Evolutionary conservation across 1,284 basidiomycete species (phyloP).

Genomic region (Xerocomus cyaneibrunnescens): DNA sequence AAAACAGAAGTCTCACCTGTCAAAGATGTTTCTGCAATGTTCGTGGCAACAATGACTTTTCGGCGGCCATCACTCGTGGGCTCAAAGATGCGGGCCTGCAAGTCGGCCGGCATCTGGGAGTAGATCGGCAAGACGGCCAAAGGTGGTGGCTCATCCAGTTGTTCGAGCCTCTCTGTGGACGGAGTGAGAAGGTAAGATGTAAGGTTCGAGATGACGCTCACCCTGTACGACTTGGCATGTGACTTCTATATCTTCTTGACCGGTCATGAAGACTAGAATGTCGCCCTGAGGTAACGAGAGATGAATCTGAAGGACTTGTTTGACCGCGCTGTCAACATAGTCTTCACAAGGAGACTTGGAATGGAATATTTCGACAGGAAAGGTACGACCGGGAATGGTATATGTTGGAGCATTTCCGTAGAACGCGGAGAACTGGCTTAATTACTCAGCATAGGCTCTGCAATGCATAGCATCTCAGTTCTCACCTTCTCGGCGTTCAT

Average conservation of each 20-base stretch:
- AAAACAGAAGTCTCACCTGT: conserved; percentile 56
- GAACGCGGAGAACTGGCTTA: conserved; percentile 83
- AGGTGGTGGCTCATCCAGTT: conserved; percentile 87
- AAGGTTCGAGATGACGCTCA: conserved; percentile 34
- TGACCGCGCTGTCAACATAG: conserved; percentile 97
- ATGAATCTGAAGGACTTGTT: conserved; percentile 97
- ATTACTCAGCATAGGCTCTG: neutral
- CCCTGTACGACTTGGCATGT: conserved; percentile 91
- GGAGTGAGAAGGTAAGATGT: conserved; percentile 9
- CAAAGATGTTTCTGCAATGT: conserved; percentile 98
- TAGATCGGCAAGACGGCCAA: conserved; percentile 95
- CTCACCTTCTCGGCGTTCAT: conserved; percentile 97
- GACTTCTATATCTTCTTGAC: conserved; percentile 98
- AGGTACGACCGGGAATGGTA: conserved; percentile 97
- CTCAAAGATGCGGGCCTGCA: conserved; percentile 98
- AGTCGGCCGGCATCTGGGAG: conserved; percentile 98
- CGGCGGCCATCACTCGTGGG: conserved; percentile 91
- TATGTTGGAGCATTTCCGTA: conserved; percentile 95
- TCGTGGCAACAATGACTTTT: conserved; percentile 98
- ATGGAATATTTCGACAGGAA: conserved; percentile 97
- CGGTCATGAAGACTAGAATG: conserved; percentile 99
- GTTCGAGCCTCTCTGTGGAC: conserved; percentile 77
- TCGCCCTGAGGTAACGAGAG: conserved; percentile 93
- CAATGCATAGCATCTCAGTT: neutral
- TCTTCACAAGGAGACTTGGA: conserved; percentile 98